phyloP scores from a whole-genome alignment of 2,329 filamentous ascomycete genomes.

The Sarocladium oryzae region DNA sequence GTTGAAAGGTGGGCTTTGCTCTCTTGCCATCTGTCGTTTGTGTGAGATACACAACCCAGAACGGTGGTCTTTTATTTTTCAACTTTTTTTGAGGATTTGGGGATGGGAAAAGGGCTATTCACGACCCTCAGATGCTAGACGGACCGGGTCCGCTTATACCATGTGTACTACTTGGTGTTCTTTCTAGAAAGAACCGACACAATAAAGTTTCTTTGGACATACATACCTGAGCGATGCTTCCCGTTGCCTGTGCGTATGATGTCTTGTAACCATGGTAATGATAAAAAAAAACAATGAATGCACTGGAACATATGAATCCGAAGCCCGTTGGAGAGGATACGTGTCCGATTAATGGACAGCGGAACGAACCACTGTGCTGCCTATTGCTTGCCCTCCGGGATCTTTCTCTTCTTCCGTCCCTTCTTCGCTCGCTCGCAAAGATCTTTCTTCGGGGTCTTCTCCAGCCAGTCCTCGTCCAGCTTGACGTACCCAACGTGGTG shows the following conservation, averaged over 20 bases:
- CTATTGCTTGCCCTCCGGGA: constrained; percentile 9
- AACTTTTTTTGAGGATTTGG: neutral
- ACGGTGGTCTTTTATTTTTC: neutral
- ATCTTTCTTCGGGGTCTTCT: constrained; percentile 52
- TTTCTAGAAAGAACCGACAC: constrained; percentile 5
- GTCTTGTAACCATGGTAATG: too few species aligned
- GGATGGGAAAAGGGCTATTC: neutral
- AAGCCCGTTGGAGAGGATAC: too few species aligned
- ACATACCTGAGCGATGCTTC: too few species aligned
- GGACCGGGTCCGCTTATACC: constrained; percentile 9
- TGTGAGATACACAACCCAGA: neutral
- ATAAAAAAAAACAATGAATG: too few species aligned
- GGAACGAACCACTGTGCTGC: too few species aligned
- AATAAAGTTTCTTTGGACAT: constrained; percentile 9
- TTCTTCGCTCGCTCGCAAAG: constrained; percentile 68
- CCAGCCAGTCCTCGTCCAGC: constrained; percentile 53
- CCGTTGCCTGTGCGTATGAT: too few species aligned
- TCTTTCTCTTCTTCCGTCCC: constrained; percentile 43
- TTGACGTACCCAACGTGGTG: constrained; percentile 69
- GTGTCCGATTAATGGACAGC: too few species aligned
- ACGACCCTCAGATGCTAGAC: constrained; percentile 2
- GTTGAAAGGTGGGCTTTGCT: neutral
- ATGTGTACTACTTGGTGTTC: constrained; percentile 5
- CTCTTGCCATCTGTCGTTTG: neutral
- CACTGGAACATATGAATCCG: too few species aligned